Percentiles rank a stretch among this genome's conserved stretches.
These are phyloP conservation scores for Fusarium papillatum DNA, from an alignment of 2,329 filamentous ascomycete species.

Conservation along the genomic window DNA sequence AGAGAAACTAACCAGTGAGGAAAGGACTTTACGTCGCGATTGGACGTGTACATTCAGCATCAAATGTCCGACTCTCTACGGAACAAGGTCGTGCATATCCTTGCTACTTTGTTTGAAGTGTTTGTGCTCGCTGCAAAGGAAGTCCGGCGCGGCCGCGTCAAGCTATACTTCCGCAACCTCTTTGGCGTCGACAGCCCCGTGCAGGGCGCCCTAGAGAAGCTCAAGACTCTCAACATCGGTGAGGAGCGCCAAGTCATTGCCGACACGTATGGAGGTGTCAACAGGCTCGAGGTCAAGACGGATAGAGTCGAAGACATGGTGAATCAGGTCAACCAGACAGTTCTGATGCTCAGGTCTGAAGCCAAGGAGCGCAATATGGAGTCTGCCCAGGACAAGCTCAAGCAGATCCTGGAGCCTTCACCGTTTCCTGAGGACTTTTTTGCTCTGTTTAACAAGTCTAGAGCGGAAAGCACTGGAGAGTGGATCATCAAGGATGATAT, in stretches of 20 bases:
- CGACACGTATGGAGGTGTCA: slow-evolving; percentile 56
- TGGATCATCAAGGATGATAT: slow-evolving; percentile 58
- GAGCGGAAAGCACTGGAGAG: slow-evolving; percentile 58
- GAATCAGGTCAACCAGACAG: slow-evolving; percentile 50
- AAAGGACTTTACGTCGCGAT: slow-evolving; percentile 57
- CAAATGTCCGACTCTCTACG: slow-evolving; percentile 53
- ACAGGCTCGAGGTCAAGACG: slow-evolving; percentile 51
- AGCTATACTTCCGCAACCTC: slow-evolving; percentile 56
- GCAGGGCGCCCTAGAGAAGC: slow-evolving; percentile 53
- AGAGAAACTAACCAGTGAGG: neutral
- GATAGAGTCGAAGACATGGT: slow-evolving; percentile 52
- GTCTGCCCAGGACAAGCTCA: slow-evolving; percentile 53
- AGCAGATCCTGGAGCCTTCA: slow-evolving; percentile 56
- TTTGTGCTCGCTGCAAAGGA: slow-evolving; percentile 58
- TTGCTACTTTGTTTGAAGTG: slow-evolving; percentile 59
- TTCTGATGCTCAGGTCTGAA: slow-evolving; percentile 51
- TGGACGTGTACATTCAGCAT: slow-evolving; percentile 56
- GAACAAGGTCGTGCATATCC: slow-evolving; percentile 56
- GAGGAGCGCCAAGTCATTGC: slow-evolving; percentile 59
- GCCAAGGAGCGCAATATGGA: slow-evolving; percentile 49
- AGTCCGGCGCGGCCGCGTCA: slow-evolving; percentile 56
- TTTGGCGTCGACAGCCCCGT: slow-evolving; percentile 56
- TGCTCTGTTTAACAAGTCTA: slow-evolving; percentile 54
- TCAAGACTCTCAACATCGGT: slow-evolving; percentile 55
- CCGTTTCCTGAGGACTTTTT: slow-evolving; percentile 59